phyloP scores from a whole-genome alignment of 164 flowering plant species.

The Buxus sempervirens region DNA sequence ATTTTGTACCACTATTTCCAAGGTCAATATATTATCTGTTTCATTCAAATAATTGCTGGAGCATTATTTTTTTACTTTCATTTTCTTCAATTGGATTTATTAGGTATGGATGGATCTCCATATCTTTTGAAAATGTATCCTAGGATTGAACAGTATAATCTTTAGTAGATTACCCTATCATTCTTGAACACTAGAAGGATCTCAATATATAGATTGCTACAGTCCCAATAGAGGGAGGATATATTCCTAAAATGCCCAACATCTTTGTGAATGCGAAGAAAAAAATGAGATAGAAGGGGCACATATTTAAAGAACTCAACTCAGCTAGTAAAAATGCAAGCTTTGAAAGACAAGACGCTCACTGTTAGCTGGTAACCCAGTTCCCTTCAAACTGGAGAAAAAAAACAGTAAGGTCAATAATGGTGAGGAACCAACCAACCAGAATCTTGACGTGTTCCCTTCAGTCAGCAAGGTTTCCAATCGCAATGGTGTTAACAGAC shows the following conservation, averaged over 20 bases:
- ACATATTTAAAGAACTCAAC: neutral
- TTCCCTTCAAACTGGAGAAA: neutral
- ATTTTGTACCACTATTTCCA: neutral
- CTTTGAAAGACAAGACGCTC: neutral
- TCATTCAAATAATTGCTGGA: too few species aligned
- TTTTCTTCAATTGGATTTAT: too few species aligned
- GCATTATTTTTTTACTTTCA: too few species aligned
- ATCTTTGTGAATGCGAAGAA: neutral
- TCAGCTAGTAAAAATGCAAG: neutral
- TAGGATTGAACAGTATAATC: neutral
- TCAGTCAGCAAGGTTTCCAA: conserved; percentile 81
- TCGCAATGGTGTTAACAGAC: conserved; percentile 78
- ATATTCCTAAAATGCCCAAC: neutral
- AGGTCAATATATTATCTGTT: neutral
- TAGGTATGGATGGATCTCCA: neutral
- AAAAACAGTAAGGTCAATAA: conserved; percentile 5
- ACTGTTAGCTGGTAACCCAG: neutral
- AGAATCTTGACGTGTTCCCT: conserved; percentile 72
- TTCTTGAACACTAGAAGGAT: neutral
- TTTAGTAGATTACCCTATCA: neutral
- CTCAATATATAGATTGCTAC: neutral
- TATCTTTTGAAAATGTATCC: neutral
- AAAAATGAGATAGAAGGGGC: neutral
- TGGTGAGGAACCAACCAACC: conserved; percentile 71
- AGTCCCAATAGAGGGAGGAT: neutral